Evolutionary conservation across 2,329 filamentous ascomycete species (phyloP).

Genomic region (Penicillium frequentans): DNA sequence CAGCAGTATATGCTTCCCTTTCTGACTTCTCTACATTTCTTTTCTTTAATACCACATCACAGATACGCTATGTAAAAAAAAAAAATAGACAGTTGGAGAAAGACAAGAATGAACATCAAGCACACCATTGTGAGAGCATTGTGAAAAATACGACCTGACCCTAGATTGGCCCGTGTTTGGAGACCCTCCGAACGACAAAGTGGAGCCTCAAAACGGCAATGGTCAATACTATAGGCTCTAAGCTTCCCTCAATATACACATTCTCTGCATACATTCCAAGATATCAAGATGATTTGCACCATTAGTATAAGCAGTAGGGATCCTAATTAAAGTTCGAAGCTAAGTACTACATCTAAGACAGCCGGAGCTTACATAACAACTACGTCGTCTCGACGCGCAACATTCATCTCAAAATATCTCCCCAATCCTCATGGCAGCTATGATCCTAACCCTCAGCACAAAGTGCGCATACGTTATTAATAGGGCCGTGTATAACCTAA

Average conservation of each 20-base stretch:
- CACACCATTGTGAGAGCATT: background rate
- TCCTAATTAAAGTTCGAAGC: too few relatives aligned
- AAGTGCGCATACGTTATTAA: background rate
- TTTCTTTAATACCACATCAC: too few relatives aligned
- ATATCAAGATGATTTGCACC: background rate
- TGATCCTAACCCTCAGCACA: background rate
- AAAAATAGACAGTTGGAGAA: too few relatives aligned
- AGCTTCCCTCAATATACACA: too few relatives aligned
- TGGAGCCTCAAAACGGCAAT: background rate
- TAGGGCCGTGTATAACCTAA: background rate
- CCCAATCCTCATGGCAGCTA: background rate
- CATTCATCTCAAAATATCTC: background rate
- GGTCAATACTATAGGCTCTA: background rate
- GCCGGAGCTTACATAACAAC: slow-evolving; percentile 2
- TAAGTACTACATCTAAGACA: too few relatives aligned
- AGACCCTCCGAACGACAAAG: background rate
- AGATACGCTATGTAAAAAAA: too few relatives aligned
- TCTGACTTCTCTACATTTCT: background rate
- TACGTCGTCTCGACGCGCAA: slow-evolving; percentile 1
- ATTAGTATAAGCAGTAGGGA: background rate
- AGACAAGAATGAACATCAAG: too few relatives aligned
- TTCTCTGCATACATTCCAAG: background rate
- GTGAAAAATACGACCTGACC: background rate
- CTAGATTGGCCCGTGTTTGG: background rate
- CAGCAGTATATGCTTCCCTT: background rate